These are phyloP conservation scores for Heimioporus sp. DNA, from an alignment of 768 basidiomycete genomes.

Conservation along the genomic window DNA sequence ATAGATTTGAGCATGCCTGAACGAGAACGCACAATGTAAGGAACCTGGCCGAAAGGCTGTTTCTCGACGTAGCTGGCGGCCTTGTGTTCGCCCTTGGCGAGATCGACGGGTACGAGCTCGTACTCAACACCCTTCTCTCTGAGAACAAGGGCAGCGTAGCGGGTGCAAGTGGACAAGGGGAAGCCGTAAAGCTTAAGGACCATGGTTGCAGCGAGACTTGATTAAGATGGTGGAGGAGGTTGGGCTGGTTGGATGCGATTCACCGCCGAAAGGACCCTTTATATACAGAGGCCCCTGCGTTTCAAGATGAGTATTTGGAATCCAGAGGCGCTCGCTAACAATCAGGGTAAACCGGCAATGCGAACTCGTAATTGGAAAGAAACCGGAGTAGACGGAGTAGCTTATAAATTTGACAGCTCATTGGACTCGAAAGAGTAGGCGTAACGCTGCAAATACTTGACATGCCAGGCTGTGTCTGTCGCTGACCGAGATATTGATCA, in stretches of 20 bases:
- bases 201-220: conserved; percentile 21
- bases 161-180: conserved; percentile 45
- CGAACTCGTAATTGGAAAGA: too few species aligned
- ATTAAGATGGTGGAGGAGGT: neutral
- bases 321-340: too few species aligned
- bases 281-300: neutral
- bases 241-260: neutral
- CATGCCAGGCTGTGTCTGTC: too few species aligned
- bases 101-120: conserved; percentile 45
- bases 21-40: conserved; percentile 36
- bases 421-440: too few species aligned
- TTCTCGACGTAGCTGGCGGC: conserved; percentile 20
- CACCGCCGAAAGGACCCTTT: neutral
- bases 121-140: conserved; percentile 59
- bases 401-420: too few species aligned
- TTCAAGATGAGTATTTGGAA: too few species aligned
- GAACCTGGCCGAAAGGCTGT: conserved; percentile 61
- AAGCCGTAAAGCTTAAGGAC: conserved; percentile 36
- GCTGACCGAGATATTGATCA: too few species aligned
- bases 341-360: too few species aligned
- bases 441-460: too few species aligned
- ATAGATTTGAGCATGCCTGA: neutral
- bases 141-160: conserved; percentile 48
- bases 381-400: too few species aligned
- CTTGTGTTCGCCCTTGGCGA: conserved; percentile 47